Evolutionary conservation across 2,329 filamentous ascomycete species (phyloP).

Genomic region (Sphaceloma murrayae): DNA sequence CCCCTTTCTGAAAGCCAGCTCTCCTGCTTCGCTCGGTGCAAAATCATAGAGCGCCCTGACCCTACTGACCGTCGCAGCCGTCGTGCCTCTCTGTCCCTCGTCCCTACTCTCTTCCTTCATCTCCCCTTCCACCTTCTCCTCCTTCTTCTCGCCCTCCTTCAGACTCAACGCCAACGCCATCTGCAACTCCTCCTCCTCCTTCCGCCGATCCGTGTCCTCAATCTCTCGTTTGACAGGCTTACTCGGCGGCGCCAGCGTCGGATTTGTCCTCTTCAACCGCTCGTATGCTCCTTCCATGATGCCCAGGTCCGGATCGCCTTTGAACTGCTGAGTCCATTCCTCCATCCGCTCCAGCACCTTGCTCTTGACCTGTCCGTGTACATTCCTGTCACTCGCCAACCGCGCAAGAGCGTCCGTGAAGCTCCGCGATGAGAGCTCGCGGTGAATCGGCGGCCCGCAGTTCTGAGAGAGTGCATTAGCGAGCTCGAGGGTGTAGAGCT

Average conservation of each 20-base stretch:
- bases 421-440: conserved; percentile 79
- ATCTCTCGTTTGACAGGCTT: conserved; percentile 90
- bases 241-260: conserved; percentile 79
- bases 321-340: conserved; percentile 93
- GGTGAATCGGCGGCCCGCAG: conserved; percentile 76
- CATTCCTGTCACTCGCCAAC: conserved; percentile 85
- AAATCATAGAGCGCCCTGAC: conserved; percentile 94
- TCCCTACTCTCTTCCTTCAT: conserved; percentile 33
- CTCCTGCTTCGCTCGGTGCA: conserved; percentile 82
- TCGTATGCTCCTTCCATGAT: conserved; percentile 96
- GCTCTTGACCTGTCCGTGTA: conserved; percentile 89
- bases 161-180: conserved; percentile 90
- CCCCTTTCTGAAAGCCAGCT: conserved; percentile 91
- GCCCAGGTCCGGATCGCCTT: conserved; percentile 76
- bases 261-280: conserved; percentile 67
- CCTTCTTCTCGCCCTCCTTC: conserved; percentile 51
- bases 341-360: conserved; percentile 97
- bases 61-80: conserved; percentile 88
- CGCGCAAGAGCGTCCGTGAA: conserved; percentile 91
- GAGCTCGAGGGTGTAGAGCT: conserved; percentile 89
- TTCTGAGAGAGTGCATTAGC: conserved; percentile 88
- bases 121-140: conserved; percentile 31
- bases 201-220: conserved; percentile 79
- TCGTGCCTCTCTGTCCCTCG: conserved; percentile 61
- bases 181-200: conserved; percentile 94